Base-by-base conservation (phyloP, 495 filamentous ascomycete species). In the Neurospora hispaniola region DNA sequence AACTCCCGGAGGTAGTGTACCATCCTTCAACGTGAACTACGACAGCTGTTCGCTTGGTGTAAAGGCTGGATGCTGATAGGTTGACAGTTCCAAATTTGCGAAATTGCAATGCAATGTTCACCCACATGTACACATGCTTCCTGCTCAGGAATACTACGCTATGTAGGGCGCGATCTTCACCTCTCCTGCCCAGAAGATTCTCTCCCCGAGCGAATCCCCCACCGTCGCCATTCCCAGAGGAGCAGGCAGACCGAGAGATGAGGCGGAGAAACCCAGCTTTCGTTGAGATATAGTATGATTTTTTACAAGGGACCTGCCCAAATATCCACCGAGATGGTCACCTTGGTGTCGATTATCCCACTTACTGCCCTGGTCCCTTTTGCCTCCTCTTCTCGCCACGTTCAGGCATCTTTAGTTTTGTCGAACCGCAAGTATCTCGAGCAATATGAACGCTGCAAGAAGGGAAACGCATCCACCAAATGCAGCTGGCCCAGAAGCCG, bases 201-300 rank as follows among this genome's bases (percentile, higher is more conserved):
- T 31, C 35, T 68, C 72, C 72, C 66, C 31, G 35, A n/a, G 69
- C 66, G 5, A 44, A 39, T 39, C 72, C 72, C 72, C 38, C 54
- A 66, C 54, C 27, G 27, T 46, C 27, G 18, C 43, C 43, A 48
- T 70, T 35, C 69, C 72, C 46, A 59, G 48, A 68, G 38, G 23
- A 70, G 72, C 16, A 71, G 40, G 40, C 27, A 68, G 39, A 42
- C 72, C 72, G 69, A 41, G 27, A 66, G 18, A 35, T 66, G 4
- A 23, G 20, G 48, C 20, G 5, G 23, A 23, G 48, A 59, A 23
- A 59, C 20, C 48, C 48, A 59, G 48, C 48, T 59, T 69, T 39
- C 35, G 40, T 16, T 35, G 41, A 40, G 46, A 42, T 42, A 23
- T n/a, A 38, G 4, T 5, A 41, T 70, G 72, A 73, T 23, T 66